phyloP scores from a whole-genome alignment of 257 asterid species.

The Solanum okadae region DNA sequence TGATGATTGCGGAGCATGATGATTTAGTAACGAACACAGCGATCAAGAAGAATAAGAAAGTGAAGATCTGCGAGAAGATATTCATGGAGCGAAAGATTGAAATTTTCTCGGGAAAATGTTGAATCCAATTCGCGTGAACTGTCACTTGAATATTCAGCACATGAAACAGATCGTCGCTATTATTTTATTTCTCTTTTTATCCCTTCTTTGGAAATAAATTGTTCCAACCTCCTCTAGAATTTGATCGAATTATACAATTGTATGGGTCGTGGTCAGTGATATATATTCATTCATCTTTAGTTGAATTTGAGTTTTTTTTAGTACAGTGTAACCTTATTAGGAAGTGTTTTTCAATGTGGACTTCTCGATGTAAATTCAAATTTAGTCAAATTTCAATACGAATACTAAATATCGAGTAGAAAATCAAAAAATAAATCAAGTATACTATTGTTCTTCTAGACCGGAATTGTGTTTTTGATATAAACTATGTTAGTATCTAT shows the following conservation, averaged over 20 bases:
- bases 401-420: too few species aligned
- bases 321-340: too few species aligned
- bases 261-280: too few species aligned
- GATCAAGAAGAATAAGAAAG: conserved; percentile 33
- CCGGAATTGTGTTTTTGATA: too few species aligned
- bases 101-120: background rate
- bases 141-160: background rate
- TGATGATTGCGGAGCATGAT: conserved; percentile 46
- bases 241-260: too few species aligned
- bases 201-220: background rate
- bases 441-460: too few species aligned
- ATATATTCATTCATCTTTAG: too few species aligned
- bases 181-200: background rate
- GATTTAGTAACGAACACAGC: conserved; percentile 37
- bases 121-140: background rate
- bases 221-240: background rate
- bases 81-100: conserved; percentile 8
- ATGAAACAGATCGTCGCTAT: background rate
- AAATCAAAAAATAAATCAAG: too few species aligned
- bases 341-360: too few species aligned
- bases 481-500: too few species aligned
- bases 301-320: too few species aligned
- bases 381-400: too few species aligned
- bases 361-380: accelerated
- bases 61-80: conserved; percentile 13